A percentile compares a stretch with the other conserved stretches of the same genome.
phyloP scores from a whole-genome alignment of 2,329 filamentous ascomycete species.

The Ophiostoma ulmi region DNA sequence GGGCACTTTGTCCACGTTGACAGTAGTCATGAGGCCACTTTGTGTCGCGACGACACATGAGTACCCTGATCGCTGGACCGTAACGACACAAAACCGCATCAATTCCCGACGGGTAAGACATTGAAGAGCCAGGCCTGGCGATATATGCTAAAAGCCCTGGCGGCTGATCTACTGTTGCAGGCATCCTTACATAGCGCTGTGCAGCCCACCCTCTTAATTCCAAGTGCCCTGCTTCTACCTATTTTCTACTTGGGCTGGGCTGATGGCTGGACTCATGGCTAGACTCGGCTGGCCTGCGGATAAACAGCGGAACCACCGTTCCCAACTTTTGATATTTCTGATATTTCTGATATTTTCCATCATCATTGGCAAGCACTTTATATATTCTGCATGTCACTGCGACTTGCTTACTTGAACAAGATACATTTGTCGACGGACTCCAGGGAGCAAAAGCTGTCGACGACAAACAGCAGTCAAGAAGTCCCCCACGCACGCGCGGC shows the following conservation, averaged over 20 bases:
- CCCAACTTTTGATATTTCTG: neutral
- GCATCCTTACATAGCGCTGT: neutral
- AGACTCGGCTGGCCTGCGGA: slow-evolving; percentile 8
- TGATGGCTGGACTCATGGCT: slow-evolving; percentile 1
- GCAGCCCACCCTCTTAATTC: neutral
- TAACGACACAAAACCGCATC: neutral
- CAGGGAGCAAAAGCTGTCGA: neutral
- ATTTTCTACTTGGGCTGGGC: neutral
- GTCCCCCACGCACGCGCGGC: neutral
- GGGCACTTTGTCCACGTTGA: neutral
- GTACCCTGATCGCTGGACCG: neutral
- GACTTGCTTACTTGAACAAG: neutral
- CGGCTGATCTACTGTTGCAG: neutral
- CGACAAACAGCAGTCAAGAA: neutral
- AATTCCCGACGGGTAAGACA: slow-evolving; percentile 10
- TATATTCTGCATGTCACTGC: neutral
- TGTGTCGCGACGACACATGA: neutral
- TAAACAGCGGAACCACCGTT: slow-evolving; percentile 8
- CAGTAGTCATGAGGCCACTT: neutral
- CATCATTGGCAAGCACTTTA: neutral
- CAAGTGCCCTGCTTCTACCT: neutral
- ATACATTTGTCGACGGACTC: neutral
- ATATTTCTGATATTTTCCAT: neutral
- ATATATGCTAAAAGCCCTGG: neutral
- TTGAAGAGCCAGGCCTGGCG: neutral